phyloP scores from a whole-genome alignment of 768 basidiomycete species.

The Chlorophyllum brunneum region DNA sequence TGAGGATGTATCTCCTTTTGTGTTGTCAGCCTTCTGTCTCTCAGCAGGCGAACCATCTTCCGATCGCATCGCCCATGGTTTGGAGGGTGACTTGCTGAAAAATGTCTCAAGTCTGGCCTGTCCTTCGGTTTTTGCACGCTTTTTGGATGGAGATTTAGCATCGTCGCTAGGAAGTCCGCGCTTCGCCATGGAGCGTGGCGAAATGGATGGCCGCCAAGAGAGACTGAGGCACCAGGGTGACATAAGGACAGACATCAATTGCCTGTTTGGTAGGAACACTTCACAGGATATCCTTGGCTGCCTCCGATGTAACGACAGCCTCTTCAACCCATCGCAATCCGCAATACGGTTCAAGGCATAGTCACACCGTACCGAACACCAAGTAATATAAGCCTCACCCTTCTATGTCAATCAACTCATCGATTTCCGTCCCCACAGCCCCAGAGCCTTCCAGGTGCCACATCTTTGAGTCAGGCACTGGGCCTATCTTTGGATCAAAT shows the following conservation, averaged over 20 bases:
- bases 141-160: not conserved
- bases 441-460: too few relatives aligned
- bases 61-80: not conserved
- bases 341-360: too few relatives aligned
- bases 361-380: too few relatives aligned
- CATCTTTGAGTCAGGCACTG: too few relatives aligned
- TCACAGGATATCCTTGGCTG: too few relatives aligned
- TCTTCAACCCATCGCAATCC: too few relatives aligned
- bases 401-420: too few relatives aligned
- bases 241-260: too few relatives aligned
- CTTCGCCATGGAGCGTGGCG: not conserved
- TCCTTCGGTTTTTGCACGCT: constrained; percentile 4
- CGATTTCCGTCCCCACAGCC: too few relatives aligned
- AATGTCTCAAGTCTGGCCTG: constrained; percentile 8
- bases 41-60: not conserved
- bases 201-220: not conserved
- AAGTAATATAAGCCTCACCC: too few relatives aligned
- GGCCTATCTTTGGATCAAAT: too few relatives aligned
- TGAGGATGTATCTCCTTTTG: not conserved
- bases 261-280: not conserved
- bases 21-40: not conserved
- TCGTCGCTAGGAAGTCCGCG: not conserved
- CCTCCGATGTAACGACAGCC: too few relatives aligned
- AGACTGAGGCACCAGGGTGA: not conserved
- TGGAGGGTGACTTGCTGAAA: constrained; percentile 4